Base-by-base conservation (phyloP, 345 rosid species). In the Rhodomyrtus tomentosa region DNA sequence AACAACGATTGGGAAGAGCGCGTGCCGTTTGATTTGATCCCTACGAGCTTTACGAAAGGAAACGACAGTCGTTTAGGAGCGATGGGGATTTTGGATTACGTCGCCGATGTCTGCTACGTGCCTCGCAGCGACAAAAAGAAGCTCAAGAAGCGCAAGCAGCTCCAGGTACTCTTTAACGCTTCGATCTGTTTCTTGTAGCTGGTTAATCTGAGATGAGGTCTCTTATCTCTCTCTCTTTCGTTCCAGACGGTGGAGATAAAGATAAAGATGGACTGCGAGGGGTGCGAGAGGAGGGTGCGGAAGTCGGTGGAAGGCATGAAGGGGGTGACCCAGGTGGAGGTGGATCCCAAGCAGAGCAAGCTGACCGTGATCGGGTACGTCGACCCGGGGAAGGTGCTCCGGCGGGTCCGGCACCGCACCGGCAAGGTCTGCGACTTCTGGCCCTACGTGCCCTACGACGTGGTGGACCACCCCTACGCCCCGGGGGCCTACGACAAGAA, bases 171-270 rank as follows among this genome's bases (percentile, higher is more conserved):
- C 40, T 14, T 14, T 15, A 32, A 32, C 24, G 45, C 38, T 68
- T 68, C 76, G 45, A 36, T 68, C 45, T 7, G 76, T 18, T 18
- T 68, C 38, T 25, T 8, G 24, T 32, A 0, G 11, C 58, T 9
- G 24, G 56, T 42, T 27, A 24, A 24, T 21, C 25, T 84, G n/a
- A 48, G 42, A 55, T 54, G 54, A 4, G 74, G 21, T 59, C 40
- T 13, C 16, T 24, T 81, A 18, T 20, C 22, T 18, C 13, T 18
- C 13, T 51, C 18, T 80, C 21, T 32, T 50, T 7, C 50, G 48
- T 7, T 32, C 90, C 90, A 93, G 95, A 94, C 93, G 53, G 96
- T 92, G 90, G 96, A 92, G 89, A 88, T 94, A 6, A 92, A 92
- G 82, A 83, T 92, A n/a, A 84, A 87, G 62, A 92, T 92, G 87